Evolutionary conservation across 2,329 filamentous ascomycete species (phyloP), one percentile per base, ranked within the genome.

Genomic region (Fusarium staphyleae): DNA sequence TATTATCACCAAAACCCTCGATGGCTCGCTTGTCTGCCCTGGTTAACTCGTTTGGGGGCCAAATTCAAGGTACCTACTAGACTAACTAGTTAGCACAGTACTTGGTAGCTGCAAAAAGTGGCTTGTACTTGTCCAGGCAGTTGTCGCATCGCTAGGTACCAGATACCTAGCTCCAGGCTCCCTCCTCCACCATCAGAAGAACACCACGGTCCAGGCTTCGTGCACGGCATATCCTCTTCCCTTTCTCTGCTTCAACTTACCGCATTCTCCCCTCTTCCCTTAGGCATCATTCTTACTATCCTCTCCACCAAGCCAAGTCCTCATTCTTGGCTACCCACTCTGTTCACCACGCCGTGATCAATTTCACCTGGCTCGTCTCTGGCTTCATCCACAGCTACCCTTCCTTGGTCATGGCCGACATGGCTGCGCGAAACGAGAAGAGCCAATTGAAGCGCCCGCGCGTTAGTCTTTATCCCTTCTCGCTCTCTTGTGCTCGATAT

Each of bases 391-490:
- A 47, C 24, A 49, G 33, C 36, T 46, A 26, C 26, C 48, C 47
- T 53, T 24, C 48, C 47, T 53, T 60, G 46, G 59, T 61, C 46
- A 63, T 66, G 53, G 62, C 63, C 60, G 68, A 62, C 61, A 86
- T 86, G 84, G 77, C 84, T 74, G 80, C 86, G 74, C 77, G 80
- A 67, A 73, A 75, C 63, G 89, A 95, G 76, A 90, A 90, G 79
- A 92, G 88, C 78, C 88, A 90, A 77, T 85, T 95, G 78, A 96
- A 96, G 81, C 87, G 91, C 71, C 84, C 79, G 66, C 84, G 88
- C 74, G 91, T 95, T 80, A 71, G 84, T 78, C 54, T 58, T 72
- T 56, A 65, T 52, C 48, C 44, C 35, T 19, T 45, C 47, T 44
- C 30, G 37, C 32, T 24, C 26, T 28, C 16, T 18, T 22, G 56